A percentile compares a stretch with the other conserved stretches of the same genome.
Evolutionary conservation across 2,329 filamentous ascomycete species (phyloP).

Genomic region (Fusarium albidum): DNA sequence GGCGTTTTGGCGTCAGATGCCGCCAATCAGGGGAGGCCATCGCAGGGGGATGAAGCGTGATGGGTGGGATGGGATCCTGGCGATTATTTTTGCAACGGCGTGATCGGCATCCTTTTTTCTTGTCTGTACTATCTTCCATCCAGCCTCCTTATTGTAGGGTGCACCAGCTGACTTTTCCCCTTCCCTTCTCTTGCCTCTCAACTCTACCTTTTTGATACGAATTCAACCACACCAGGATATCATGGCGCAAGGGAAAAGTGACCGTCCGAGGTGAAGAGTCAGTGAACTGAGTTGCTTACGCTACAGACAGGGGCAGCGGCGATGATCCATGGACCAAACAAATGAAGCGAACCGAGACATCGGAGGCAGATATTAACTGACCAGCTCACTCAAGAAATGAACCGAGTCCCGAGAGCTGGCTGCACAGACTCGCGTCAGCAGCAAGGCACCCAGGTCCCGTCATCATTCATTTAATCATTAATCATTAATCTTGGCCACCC

Average conservation of each 20-base stretch:
- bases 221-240: no score
- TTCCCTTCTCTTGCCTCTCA: conserved; percentile 12
- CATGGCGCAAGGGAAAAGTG: no score
- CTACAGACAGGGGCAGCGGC: not conserved
- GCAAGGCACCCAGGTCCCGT: conserved; percentile 18
- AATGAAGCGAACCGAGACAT: conserved; percentile 26
- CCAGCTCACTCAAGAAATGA: conserved; percentile 20
- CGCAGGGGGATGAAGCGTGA: conserved; percentile 34
- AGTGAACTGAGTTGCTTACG: no score
- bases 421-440: conserved; percentile 15
- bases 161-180: not conserved
- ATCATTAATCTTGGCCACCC: conserved; percentile 17
- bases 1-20: conserved; percentile 33
- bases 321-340: conserved; percentile 29
- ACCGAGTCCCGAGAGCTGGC: conserved; percentile 12
- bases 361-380: conserved; percentile 13
- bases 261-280: no score
- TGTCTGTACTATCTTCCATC: conserved; percentile 3
- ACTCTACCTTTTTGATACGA: no score
- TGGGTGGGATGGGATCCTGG: conserved; percentile 31
- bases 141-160: no score
- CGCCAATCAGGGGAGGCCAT: conserved; percentile 34
- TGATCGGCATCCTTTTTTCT: conserved; percentile 31
- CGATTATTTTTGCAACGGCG: conserved; percentile 36
- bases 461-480: conserved; percentile 23